Evolutionary conservation across 2,329 filamentous ascomycete genomes (phyloP).

Genomic region (Pseudogymnoascus sp.): DNA sequence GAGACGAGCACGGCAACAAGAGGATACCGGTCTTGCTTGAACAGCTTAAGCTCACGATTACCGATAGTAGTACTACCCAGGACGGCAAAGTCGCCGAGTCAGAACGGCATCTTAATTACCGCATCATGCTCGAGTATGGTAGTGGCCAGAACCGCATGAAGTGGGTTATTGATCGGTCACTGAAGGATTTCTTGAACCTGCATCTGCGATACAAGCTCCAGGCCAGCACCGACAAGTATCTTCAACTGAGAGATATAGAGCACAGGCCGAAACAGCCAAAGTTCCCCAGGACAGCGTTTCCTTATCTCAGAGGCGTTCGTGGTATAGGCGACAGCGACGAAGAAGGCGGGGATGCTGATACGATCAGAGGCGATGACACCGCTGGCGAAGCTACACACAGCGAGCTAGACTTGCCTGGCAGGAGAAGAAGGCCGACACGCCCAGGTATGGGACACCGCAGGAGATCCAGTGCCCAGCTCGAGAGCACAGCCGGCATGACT

Average conservation of each 20-base stretch:
- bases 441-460: conserved; percentile 37
- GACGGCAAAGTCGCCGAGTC: conserved; percentile 37
- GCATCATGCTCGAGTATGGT: conserved; percentile 90
- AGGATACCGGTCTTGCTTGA: conserved; percentile 91
- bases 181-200: conserved; percentile 85
- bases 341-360: conserved; percentile 47
- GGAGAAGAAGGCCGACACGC: conserved; percentile 26
- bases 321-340: conserved; percentile 74
- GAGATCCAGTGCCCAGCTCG: conserved; percentile 42
- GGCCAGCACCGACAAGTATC: conserved; percentile 74
- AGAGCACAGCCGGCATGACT: conserved; percentile 26
- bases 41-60: conserved; percentile 83
- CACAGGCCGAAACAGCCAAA: conserved; percentile 73
- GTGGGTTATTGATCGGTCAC: conserved; percentile 83
- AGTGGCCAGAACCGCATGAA: conserved; percentile 94
- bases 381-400: conserved; percentile 59
- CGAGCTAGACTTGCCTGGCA: conserved; percentile 50
- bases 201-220: conserved; percentile 91
- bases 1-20: conserved; percentile 92
- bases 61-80: conserved; percentile 51
- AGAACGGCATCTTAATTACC: conserved; percentile 72
- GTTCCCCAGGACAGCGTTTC: conserved; percentile 84
- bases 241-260: conserved; percentile 61
- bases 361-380: conserved; percentile 35
- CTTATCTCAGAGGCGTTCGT: conserved; percentile 75